Evolutionary conservation across 495 filamentous ascomycete species (phyloP).

Genomic region (Podospora pseudoanserina): DNA sequence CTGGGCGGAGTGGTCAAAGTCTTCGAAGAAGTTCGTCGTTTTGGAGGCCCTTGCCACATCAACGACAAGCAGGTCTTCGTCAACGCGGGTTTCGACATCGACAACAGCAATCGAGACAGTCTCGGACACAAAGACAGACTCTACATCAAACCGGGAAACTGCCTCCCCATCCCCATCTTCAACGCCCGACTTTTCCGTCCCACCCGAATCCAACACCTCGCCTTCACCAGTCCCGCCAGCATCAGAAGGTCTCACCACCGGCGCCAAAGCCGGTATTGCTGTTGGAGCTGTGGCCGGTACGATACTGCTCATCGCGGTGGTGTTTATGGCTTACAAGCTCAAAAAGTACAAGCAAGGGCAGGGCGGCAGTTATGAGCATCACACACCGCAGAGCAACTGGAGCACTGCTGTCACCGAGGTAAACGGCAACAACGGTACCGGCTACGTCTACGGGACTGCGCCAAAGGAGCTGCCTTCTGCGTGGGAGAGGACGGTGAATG

Average conservation of each 20-base stretch:
- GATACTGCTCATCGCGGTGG: not conserved
- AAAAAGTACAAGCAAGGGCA: not conserved
- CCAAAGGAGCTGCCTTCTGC: not conserved
- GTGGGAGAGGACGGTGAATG: not conserved
- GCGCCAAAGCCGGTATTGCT: not conserved
- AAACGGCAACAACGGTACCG: not conserved
- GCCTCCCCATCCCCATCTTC: not conserved
- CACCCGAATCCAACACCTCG: not conserved
- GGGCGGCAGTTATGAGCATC: not conserved
- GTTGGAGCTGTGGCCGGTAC: not conserved
- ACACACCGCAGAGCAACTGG: not conserved
- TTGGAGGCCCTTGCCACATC: not conserved
- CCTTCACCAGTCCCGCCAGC: not conserved
- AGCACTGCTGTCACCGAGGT: not conserved
- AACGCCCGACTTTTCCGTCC: no score
- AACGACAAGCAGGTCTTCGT: not conserved
- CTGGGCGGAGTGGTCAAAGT: no score
- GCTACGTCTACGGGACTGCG: not conserved
- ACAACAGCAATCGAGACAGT: not conserved
- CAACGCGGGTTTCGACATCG: not conserved
- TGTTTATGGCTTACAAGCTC: not conserved
- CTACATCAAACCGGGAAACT: not conserved
- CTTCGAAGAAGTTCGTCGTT: no score
- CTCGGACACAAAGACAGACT: not conserved
- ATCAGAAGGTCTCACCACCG: not conserved